phyloP scores from a whole-genome alignment of 495 filamentous ascomycete genomes.

The Trypethelium eluteriae region DNA sequence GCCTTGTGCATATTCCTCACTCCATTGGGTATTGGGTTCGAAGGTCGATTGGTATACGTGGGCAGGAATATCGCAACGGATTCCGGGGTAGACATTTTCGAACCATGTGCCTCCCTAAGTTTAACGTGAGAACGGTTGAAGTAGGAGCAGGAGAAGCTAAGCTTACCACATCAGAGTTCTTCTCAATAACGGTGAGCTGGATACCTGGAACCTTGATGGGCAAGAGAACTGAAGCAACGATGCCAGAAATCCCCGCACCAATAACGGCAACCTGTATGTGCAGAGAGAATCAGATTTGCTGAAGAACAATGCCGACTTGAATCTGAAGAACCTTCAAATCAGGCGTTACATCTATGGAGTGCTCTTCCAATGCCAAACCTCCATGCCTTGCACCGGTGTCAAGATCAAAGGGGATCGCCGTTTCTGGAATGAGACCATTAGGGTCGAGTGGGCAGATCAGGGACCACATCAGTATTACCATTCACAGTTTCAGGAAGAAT shows the following conservation, averaged over 20 bases:
- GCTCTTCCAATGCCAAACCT: constrained; percentile 1
- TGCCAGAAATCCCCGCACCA: constrained; percentile 46
- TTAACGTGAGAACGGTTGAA: not conserved
- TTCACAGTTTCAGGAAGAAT: not conserved
- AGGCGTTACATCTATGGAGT: not conserved
- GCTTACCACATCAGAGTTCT: constrained; percentile 48
- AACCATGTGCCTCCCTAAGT: constrained; percentile 48
- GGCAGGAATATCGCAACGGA: constrained; percentile 59
- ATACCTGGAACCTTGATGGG: constrained; percentile 46
- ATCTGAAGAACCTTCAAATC: constrained; percentile 1
- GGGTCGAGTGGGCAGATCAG: not conserved
- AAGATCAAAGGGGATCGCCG: not conserved
- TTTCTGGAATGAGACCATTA: too few species aligned
- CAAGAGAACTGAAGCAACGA: constrained; percentile 44
- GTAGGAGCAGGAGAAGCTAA: not conserved
- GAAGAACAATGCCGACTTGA: not conserved
- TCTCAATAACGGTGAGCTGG: constrained; percentile 49
- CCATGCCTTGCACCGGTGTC: not conserved
- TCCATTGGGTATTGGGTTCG: constrained; percentile 59
- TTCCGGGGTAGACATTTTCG: constrained; percentile 53
- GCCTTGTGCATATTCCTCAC: constrained; percentile 55
- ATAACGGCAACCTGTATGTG: constrained; percentile 40
- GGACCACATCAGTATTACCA: not conserved
- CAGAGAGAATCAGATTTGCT: not conserved
- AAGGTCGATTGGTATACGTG: constrained; percentile 65